Evolutionary conservation across 2,329 filamentous ascomycete genomes (phyloP).

Genomic region (Beauveria rudraprayagi): DNA sequence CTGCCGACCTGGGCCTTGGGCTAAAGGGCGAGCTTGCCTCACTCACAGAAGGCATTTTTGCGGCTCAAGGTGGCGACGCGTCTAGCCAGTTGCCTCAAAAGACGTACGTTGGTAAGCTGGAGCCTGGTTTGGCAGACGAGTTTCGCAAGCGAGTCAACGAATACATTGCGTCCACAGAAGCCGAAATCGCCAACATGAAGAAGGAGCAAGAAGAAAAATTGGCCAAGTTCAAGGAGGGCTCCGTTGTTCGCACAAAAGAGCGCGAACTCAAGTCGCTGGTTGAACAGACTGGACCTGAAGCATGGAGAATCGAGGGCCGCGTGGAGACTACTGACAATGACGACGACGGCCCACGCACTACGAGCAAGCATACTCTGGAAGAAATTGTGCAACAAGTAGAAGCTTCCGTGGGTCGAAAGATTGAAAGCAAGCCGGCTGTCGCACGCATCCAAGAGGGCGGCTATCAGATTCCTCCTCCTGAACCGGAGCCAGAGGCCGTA

Average conservation of each 20-base stretch:
- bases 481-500: conserved; percentile 27
- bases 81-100: conserved; percentile 41
- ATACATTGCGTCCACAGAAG: conserved; percentile 63
- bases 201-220: conserved; percentile 68
- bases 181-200: conserved; percentile 80
- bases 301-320: conserved; percentile 56
- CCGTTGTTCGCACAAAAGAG: conserved; percentile 65
- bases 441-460: conserved; percentile 73
- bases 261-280: conserved; percentile 62
- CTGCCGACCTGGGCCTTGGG: conserved; percentile 79
- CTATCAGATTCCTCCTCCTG: conserved; percentile 52
- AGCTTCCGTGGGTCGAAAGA: conserved; percentile 56
- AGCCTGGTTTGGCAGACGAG: conserved; percentile 69
- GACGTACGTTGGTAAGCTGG: conserved; percentile 55
- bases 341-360: conserved; percentile 27
- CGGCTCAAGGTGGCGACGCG: conserved; percentile 48
- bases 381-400: conserved; percentile 72
- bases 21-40: conserved; percentile 72
- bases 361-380: conserved; percentile 51
- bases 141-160: conserved; percentile 72
- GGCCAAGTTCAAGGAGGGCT: conserved; percentile 63
- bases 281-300: conserved; percentile 50
- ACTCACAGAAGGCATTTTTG: conserved; percentile 79
- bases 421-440: conserved; percentile 56
- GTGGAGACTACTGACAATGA: conserved; percentile 44